Conservation (phyloP, 805 yeast species). For the Wickerhamiella domercqiae region DNA sequence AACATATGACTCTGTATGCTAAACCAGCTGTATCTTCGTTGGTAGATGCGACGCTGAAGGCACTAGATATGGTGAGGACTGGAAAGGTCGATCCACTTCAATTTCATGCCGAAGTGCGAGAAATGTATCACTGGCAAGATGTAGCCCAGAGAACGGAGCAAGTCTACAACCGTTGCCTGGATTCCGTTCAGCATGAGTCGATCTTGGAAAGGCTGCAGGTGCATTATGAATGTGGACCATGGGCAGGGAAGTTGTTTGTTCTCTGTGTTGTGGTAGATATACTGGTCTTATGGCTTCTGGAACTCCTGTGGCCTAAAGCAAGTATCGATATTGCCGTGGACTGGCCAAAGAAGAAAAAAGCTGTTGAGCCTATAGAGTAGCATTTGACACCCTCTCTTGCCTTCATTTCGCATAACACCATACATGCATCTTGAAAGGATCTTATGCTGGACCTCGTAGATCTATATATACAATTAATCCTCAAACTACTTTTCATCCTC, state of each 20-base stretch:
- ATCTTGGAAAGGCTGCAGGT: conserved; percentile 44
- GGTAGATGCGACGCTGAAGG: conserved; percentile 54
- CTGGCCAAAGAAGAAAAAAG: conserved; percentile 37
- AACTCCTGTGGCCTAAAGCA: conserved; percentile 51
- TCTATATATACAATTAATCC: no score
- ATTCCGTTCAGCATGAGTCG: conserved; percentile 28
- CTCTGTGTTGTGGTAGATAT: conserved; percentile 71
- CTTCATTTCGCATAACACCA: no score
- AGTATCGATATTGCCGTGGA: conserved; percentile 61
- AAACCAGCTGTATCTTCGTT: conserved; percentile 75
- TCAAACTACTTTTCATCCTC: no score
- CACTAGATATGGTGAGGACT: conserved; percentile 43
- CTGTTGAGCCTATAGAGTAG: no score
- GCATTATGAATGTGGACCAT: conserved; percentile 46
- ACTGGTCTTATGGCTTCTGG: conserved; percentile 45
- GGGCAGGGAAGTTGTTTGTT: conserved; percentile 77
- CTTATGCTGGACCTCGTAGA: no score
- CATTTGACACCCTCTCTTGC: no score
- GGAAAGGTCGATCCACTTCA: conserved; percentile 50
- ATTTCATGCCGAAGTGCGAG: conserved; percentile 63
- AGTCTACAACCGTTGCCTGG: conserved; percentile 39
- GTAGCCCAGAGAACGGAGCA: conserved; percentile 74
- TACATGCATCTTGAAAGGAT: no score
- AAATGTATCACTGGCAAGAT: conserved; percentile 85
- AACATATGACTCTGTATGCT: conserved; percentile 84